A percentile compares a stretch with the other conserved stretches of the same genome.
Conservation (phyloP, 257 asterid genomes). For the Scutellaria barbata region DNA sequence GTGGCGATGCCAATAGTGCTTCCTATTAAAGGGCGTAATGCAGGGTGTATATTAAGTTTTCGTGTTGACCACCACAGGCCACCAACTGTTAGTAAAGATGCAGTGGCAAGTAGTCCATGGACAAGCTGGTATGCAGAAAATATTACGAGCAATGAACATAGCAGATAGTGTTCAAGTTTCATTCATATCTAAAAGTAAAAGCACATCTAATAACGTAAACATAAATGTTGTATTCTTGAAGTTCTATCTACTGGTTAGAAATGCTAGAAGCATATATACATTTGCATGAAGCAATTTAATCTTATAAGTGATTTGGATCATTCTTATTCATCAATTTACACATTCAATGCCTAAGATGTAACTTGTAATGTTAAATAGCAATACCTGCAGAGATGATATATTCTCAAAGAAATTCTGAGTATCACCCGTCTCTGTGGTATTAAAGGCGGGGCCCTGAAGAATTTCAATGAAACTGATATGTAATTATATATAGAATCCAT, state of each 20-base stretch:
- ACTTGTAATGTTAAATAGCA: slow-evolving; percentile 10
- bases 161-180: background rate
- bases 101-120: slow-evolving; percentile 77
- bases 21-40: slow-evolving; percentile 58
- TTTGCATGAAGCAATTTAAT: background rate
- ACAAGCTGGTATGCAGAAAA: slow-evolving; percentile 53
- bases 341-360: slow-evolving; percentile 15
- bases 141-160: slow-evolving; percentile 33
- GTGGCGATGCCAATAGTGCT: slow-evolving; percentile 73
- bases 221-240: background rate
- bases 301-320: too few species aligned
- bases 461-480: slow-evolving; percentile 26
- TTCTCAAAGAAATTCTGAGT: slow-evolving; percentile 73
- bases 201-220: background rate
- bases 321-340: background rate
- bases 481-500: slow-evolving; percentile 21
- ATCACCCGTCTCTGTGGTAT: slow-evolving; percentile 77
- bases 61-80: slow-evolving; percentile 72
- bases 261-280: background rate
- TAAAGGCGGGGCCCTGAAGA: slow-evolving; percentile 70
- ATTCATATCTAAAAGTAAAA: slow-evolving; percentile 15
- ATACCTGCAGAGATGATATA: slow-evolving; percentile 72
- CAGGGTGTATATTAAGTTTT: slow-evolving; percentile 74
- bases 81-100: slow-evolving; percentile 64
- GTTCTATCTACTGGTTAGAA: background rate